Base-by-base conservation (phyloP, 345 rosid species). In the Salix viminalis region DNA sequence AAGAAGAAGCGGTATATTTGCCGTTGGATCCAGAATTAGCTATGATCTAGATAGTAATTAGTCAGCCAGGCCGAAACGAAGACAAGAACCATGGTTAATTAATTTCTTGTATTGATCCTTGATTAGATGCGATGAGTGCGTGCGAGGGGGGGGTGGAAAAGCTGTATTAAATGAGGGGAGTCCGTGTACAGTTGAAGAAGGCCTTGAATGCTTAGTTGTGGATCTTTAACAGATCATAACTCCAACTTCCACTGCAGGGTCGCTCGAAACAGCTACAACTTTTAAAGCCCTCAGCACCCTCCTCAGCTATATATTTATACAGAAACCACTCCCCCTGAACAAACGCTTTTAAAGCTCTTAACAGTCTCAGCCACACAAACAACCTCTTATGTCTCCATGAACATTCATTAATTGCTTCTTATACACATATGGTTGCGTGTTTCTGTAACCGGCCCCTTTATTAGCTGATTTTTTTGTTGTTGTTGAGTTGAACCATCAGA, bases 281-380 rank as follows among this genome's bases (percentile, higher is more conserved):
- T 87, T 86, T 80, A 86, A 83, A 79, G 88, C 89, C 77, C 85
- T 79, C 87, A 81, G 70, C 86, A 76, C 80, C 83, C 83, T 79
- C 69, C 26, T 56, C 79, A 36, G 48, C 80, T 54, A 7, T 10
- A 11, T n/a, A 76, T 79, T 73, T 70, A 44, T 70, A 50, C 36
- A 76, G 69, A 60, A 36, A 41, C 46, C 78, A 67, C 73, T 60
- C 64, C 79, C 65, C 81, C 75, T 68, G 76, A 66, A 32, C 79
- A 75, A 62, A n/a, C 19, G 70, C 79, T 77, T 77, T 77, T 70
- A 62, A 70, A 70, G 64, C 75, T 62, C 79, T 44, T 68, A 69
- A 61, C 74, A 76, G 7, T 23, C 75, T 48, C 48, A 42, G 23
- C 79, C 66, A 70, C 44, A 39, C 19, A 71, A 64, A 60, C 37